These are phyloP conservation scores for Darksidea phi DNA, from an alignment of 495 filamentous ascomycete species.

Conservation along the genomic window DNA sequence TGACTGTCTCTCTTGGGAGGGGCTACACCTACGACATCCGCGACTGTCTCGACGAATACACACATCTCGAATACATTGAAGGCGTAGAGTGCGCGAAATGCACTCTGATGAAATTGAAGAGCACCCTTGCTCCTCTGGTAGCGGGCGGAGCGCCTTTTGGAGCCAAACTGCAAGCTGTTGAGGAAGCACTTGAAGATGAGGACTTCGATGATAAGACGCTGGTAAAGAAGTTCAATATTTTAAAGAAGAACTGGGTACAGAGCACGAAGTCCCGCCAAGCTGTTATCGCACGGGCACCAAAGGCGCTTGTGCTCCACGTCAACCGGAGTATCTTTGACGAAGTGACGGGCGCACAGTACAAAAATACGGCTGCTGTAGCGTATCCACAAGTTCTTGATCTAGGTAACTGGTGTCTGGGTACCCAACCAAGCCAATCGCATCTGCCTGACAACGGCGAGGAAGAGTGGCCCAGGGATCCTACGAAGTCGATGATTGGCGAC, in stretches of 20 bases:
- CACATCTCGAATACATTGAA: constrained; percentile 76
- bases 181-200: constrained; percentile 70
- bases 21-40: constrained; percentile 60
- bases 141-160: constrained; percentile 35
- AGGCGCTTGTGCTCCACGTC: constrained; percentile 77
- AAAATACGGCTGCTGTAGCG: constrained; percentile 74
- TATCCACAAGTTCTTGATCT: constrained; percentile 76
- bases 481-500: constrained; percentile 60
- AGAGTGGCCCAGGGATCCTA: constrained; percentile 65
- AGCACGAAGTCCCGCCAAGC: constrained; percentile 86
- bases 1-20: constrained; percentile 74
- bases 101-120: constrained; percentile 62
- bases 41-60: constrained; percentile 81
- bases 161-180: constrained; percentile 48
- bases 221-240: constrained; percentile 68
- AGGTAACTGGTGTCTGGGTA: constrained; percentile 67
- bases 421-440: constrained; percentile 1
- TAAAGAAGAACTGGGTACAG: constrained; percentile 62
- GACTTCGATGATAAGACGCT: constrained; percentile 77
- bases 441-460: constrained; percentile 48
- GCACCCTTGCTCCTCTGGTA: constrained; percentile 52
- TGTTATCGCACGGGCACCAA: constrained; percentile 76
- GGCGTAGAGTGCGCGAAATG: constrained; percentile 92
- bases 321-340: constrained; percentile 92
- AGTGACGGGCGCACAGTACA: constrained; percentile 67